phyloP scores from a whole-genome alignment of 176 grass and related monocot species.

The Ensete glaucum region DNA sequence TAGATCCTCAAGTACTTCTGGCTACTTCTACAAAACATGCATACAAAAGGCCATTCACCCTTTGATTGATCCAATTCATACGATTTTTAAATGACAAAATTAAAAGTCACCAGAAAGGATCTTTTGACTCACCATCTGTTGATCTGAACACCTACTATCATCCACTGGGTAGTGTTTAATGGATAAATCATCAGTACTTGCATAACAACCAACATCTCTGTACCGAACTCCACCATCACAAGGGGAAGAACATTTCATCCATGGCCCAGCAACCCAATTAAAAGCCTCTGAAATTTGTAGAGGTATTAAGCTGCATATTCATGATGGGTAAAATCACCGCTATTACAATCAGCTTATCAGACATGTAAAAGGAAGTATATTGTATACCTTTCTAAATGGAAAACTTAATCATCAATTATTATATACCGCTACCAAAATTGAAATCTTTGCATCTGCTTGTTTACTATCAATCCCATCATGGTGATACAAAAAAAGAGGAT shows the following conservation, averaged over 20 bases:
- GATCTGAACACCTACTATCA: constrained; percentile 51
- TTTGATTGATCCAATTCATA: not conserved
- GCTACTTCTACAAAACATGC: not conserved
- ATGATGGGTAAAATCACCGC: not conserved
- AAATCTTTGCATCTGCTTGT: no score
- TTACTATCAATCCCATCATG: not conserved
- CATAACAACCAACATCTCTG: constrained; percentile 64
- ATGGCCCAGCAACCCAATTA: constrained; percentile 59
- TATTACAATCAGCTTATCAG: not conserved
- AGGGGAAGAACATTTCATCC: constrained; percentile 80
- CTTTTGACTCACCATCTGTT: constrained; percentile 44
- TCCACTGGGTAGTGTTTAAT: constrained; percentile 69
- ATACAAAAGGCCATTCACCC: not conserved
- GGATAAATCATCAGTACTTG: constrained; percentile 36
- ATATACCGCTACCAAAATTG: no score
- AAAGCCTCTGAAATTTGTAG: constrained; percentile 47
- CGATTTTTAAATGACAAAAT: not conserved
- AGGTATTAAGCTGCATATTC: not conserved
- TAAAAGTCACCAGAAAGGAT: not conserved
- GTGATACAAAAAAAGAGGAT: constrained; percentile 4
- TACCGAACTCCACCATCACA: constrained; percentile 73
- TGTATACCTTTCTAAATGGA: not conserved
- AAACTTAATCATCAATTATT: no score
- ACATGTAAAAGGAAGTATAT: not conserved
- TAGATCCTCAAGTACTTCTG: not conserved